These are phyloP conservation scores for Penicillium simplicissimum DNA, from an alignment of 495 filamentous ascomycete species.

Conservation along the genomic window DNA sequence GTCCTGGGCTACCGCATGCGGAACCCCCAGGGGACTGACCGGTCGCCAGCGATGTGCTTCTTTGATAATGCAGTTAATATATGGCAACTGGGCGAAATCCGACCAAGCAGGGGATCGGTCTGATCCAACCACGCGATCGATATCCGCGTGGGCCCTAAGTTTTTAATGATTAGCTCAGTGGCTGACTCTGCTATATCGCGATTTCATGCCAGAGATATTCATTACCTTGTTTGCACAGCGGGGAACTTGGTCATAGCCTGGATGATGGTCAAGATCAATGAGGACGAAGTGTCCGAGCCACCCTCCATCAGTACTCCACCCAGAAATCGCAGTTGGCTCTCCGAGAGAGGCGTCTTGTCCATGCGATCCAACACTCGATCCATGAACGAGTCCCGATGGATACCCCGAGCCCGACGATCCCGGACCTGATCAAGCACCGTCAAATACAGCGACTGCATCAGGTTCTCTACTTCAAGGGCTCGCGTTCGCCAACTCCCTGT, in stretches of 20 bases:
- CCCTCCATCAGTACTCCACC: constrained; percentile 26
- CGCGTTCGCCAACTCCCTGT: constrained; percentile 42
- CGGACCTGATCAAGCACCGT: no score
- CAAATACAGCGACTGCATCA: constrained; percentile 41
- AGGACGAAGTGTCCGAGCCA: constrained; percentile 7
- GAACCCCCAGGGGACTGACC: constrained; percentile 6
- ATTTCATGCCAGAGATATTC: no score
- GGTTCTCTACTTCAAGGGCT: constrained; percentile 32
- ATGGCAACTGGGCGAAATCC: constrained; percentile 39
- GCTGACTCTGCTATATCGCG: no score
- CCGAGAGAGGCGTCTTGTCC: not conserved
- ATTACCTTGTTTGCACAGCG: no score
- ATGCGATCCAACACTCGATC: not conserved
- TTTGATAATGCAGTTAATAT: constrained; percentile 41
- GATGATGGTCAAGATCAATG: no score
- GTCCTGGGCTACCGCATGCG: constrained; percentile 3
- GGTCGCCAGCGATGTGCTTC: constrained; percentile 40
- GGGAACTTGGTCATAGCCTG: no score
- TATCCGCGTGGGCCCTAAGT: no score
- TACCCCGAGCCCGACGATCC: no score
- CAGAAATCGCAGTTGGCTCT: constrained; percentile 24
- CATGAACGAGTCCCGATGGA: no score
- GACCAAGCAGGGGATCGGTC: constrained; percentile 27
- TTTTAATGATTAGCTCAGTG: no score
- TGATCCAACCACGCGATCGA: no score